Evolutionary conservation across 2,329 filamentous ascomycete species (phyloP), one percentile per base, ranked within the genome.

Genomic region (Trichoderma polysporum): DNA sequence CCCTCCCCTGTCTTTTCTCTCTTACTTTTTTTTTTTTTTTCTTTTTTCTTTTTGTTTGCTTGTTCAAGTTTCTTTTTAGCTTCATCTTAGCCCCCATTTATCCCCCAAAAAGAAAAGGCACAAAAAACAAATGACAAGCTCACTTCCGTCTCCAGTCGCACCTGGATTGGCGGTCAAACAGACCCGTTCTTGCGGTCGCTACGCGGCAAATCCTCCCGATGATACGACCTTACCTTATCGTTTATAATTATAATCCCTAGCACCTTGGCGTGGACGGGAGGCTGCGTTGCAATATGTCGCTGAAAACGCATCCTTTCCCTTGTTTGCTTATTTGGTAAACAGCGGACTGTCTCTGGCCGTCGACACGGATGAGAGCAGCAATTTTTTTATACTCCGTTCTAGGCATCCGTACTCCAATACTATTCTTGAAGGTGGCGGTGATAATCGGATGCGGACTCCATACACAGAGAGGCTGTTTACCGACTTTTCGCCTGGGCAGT

Each of bases 1-100:
- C 17, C 17, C 8, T n/a, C n/a, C n/a, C 22, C 47, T 27, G 27
- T 27, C 15, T 27, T 53, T 15, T 64, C n/a, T 19, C 29, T 19
- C 12, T 58, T 59, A 15, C 35, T 47, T 41, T 45, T 41, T 12
- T 49, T 27, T 68, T 56, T 50, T 22, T 63, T 33, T 62, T 54
- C 39, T 29, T 49, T 35, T 13, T 53, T 15, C 41, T 45, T 45
- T 19, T 19, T n/a, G n/a, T n/a, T n/a, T n/a, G n/a, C n/a, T n/a
- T n/a, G n/a, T n/a, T n/a, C 19, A 45, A 13, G 29, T 10, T 54
- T 22, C 5, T n/a, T 35, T 15, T 22, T 17, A 54, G 31, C 50
- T 35, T 50, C 22, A 29, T 25, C 13, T 10, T 22, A 45, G 41
- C 41, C 37, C 19, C n/a, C n/a, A n/a, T 45, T 19, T n/a, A 19